These are phyloP conservation scores for Nakaseomyces kungkrabaensis DNA, from an alignment of 1,139 yeast genomes.

Conservation along the genomic window DNA sequence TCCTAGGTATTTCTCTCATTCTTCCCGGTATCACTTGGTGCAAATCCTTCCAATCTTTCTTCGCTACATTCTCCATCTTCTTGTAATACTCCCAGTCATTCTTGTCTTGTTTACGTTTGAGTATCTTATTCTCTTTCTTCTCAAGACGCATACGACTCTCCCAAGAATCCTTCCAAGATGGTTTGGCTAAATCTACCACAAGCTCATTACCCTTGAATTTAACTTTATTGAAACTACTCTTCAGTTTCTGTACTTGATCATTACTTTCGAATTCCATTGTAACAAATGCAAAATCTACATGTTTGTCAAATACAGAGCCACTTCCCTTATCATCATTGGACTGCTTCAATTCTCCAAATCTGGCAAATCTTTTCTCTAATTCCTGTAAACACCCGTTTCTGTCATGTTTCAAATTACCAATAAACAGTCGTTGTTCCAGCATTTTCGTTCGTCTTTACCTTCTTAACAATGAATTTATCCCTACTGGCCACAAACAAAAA, in stretches of 20 bases:
- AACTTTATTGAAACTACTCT: slow-evolving; percentile 54
- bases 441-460: neutral
- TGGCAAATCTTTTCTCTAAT: slow-evolving; percentile 37
- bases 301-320: slow-evolving; percentile 30
- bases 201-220: slow-evolving; percentile 66
- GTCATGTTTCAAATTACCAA: slow-evolving; percentile 40
- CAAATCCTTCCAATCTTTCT: slow-evolving; percentile 35
- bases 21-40: slow-evolving; percentile 55
- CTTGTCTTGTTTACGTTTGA: slow-evolving; percentile 28
- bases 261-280: slow-evolving; percentile 44
- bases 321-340: neutral
- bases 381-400: slow-evolving; percentile 28
- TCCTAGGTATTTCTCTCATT: slow-evolving; percentile 45
- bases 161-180: slow-evolving; percentile 39
- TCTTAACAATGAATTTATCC: no score
- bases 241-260: slow-evolving; percentile 39
- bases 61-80: slow-evolving; percentile 32
- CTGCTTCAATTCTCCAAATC: slow-evolving; percentile 37
- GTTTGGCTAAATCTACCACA: slow-evolving; percentile 41
- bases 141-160: slow-evolving; percentile 34
- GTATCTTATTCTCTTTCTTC: slow-evolving; percentile 18
- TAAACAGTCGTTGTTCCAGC: slow-evolving; percentile 35
- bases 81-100: slow-evolving; percentile 33
- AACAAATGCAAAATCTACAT: slow-evolving; percentile 56
- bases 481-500: no score